Conservation (phyloP, 2,329 filamentous ascomycete species). For the Stylonectria norvegica region DNA sequence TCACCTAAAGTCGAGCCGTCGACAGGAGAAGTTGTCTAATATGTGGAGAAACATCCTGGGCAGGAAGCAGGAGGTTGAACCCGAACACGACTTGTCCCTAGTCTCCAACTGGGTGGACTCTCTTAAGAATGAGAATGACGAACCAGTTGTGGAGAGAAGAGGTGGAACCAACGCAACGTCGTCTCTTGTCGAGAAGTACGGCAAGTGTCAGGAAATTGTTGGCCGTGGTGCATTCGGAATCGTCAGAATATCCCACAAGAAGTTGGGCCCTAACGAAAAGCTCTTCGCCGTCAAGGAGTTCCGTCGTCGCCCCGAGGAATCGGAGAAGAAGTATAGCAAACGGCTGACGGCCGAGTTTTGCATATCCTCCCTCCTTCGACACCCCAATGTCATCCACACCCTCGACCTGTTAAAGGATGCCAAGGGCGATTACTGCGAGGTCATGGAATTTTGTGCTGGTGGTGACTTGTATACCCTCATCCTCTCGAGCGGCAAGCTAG, state of each 20-base stretch:
- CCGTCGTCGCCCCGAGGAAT: slow-evolving; percentile 88
- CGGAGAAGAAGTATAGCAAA: slow-evolving; percentile 96
- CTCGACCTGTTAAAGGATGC: slow-evolving; percentile 92
- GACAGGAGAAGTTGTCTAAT: slow-evolving; percentile 91
- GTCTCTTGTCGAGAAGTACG: slow-evolving; percentile 92
- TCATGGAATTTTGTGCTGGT: slow-evolving; percentile 98
- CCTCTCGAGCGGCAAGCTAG: slow-evolving; percentile 84
- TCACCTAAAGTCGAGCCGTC: slow-evolving; percentile 80
- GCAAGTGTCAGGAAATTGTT: slow-evolving; percentile 96
- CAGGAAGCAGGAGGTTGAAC: slow-evolving; percentile 70
- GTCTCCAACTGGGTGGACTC: slow-evolving; percentile 97
- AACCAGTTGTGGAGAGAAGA: slow-evolving; percentile 78
- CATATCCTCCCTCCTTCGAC: slow-evolving; percentile 92
- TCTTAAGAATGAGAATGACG: slow-evolving; percentile 81
- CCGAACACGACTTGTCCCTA: slow-evolving; percentile 81
- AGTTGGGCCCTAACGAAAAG: slow-evolving; percentile 80
- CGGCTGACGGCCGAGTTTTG: slow-evolving; percentile 96
- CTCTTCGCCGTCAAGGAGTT: slow-evolving; percentile 98
- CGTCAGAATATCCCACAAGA: slow-evolving; percentile 95
- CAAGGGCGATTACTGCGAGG: slow-evolving; percentile 97
- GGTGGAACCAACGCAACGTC: slow-evolving; percentile 65
- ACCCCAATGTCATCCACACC: slow-evolving; percentile 97
- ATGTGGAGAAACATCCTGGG: slow-evolving; percentile 86
- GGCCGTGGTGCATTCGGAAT: slow-evolving; percentile 96
- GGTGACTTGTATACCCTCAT: slow-evolving; percentile 94